Evolutionary conservation across 129 eudicot genomes (phyloP), one percentile per base, ranked within the genome.

Genomic region (Flaveria bidentis): DNA sequence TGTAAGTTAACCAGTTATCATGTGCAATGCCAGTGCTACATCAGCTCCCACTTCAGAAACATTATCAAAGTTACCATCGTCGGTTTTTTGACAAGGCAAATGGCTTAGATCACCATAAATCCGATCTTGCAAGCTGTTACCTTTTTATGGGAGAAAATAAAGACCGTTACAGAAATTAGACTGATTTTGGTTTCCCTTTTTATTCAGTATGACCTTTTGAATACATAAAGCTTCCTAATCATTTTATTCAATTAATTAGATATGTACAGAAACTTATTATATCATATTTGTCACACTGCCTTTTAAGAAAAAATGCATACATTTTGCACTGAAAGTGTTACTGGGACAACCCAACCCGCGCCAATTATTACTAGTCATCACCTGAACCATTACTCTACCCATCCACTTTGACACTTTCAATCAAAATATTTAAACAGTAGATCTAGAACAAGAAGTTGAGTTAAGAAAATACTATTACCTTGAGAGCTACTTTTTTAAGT

Each of bases 401-500:
- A 17, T 67, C 42, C 57, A 23, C 12, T 46, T 23, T 8, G 1
- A 41, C 55, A 67, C 64, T 10, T 52, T 11, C 36, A 69, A 51
- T 52, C 33, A 33, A 23, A 51, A 33, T 56, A 56, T 12, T 56
- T 20, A 20, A 20, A 17, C 20, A 56, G 28, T 56, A 56, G 26
- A 18, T 60, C 39, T 61, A 39, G 61, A 16, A 53, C 44, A 63
- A 26, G 30, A 49, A 26, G 42, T 26, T 17, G 63, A 67, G 56
- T 10, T 39, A 9, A 63, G 60, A 71, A 60, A 66, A 57, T 12
- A 17, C 1, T 57, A 69, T 70, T 71, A 93, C 98, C 97, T 88
- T 93, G 25, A 93, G 84, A 72, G 98, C 98, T 61, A 93, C 90
- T 88, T 93, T 93, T 81, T 93, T 93, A 47, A 93, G 96, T 81